A percentile compares a stretch with the other conserved stretches of the same genome.
These are phyloP conservation scores for Auricularia auricula-judae DNA, from an alignment of 768 basidiomycete species.

Conservation along the genomic window DNA sequence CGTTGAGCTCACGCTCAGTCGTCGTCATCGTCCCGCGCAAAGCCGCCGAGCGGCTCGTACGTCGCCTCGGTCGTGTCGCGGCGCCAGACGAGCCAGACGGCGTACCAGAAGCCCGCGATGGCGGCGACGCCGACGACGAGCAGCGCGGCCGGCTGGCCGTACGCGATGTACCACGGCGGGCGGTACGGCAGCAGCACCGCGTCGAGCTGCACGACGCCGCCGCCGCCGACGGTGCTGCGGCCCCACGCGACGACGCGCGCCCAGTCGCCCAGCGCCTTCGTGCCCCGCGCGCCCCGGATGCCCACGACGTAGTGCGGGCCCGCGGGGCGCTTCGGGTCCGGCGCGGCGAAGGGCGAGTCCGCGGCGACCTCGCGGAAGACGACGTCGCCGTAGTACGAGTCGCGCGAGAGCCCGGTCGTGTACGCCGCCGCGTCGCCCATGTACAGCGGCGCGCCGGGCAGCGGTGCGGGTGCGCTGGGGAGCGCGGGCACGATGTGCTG, in stretches of 20 bases:
- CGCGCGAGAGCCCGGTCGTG: conserved; percentile 59
- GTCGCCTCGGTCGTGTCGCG: conserved; percentile 73
- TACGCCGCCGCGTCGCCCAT: conserved; percentile 66
- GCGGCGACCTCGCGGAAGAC: conserved; percentile 43
- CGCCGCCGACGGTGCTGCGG: conserved; percentile 51
- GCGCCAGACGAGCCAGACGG: conserved; percentile 60
- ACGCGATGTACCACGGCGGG: conserved; percentile 76
- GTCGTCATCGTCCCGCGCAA: conserved; percentile 24
- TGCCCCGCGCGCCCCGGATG: conserved; percentile 63
- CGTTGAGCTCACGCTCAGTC: background rate
- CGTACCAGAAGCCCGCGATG: conserved; percentile 63
- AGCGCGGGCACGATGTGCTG: conserved; percentile 63
- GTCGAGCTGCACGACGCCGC: conserved; percentile 86
- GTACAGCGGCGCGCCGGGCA: conserved; percentile 37
- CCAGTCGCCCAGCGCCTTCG: conserved; percentile 50
- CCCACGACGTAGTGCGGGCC: conserved; percentile 48
- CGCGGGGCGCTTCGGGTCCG: conserved; percentile 28
- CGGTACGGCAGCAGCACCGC: conserved; percentile 73
- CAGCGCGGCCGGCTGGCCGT: conserved; percentile 57
- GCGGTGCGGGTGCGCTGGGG: conserved; percentile 13
- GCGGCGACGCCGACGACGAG: conserved; percentile 45
- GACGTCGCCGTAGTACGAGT: conserved; percentile 68
- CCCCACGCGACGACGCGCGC: conserved; percentile 63
- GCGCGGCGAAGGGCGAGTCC: conserved; percentile 10
- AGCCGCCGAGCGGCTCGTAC: conserved; percentile 84